Base-by-base conservation (phyloP, 495 filamentous ascomycete genomes). In the Penicillium cataractarum region DNA sequence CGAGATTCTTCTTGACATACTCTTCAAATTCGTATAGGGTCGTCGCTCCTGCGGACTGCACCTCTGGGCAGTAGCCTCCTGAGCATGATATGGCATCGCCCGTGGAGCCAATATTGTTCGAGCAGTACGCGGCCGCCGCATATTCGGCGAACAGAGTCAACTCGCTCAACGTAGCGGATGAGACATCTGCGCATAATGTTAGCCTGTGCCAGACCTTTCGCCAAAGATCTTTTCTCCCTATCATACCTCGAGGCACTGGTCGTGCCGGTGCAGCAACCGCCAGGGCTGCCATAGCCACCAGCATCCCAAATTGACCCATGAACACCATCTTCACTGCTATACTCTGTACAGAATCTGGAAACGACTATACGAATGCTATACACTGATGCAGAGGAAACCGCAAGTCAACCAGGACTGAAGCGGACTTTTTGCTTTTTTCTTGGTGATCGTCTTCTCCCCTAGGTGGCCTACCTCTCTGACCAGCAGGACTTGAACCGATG, bases 91-190 rank as follows among this genome's bases (percentile, higher is more conserved):
- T 59, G 13, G 75, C 74, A 15, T 73, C 70, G n/a, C 72, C 72
- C 12, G 76, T 64, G 6, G 82, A 72, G 46, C 82, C 80, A 54
- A 71, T 46, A 57, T 87, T 80, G 42, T 58, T 77, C 37, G 84
- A 78, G 72, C 91, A 95, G 72, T 91, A 92, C 6, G 86, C 76
- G 0, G 90, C 88, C 0, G 81, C 88, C 2, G 90, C 78, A 71
- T 88, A 94, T 68, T 94, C 85, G 17, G 87, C 83, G 69, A 83
- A 90, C 62, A 92, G 77, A 4, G 80, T 74, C 49, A 94, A 75
- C 42, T 83, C 77, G 24, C 70, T 51, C 9, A 76, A 50, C 26
- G 68, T 65, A 27, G 61, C 54, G 9, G 68, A 40, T 3, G 75
- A 73, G 52, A 80, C 72, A 21, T 31, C 40, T 22, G 12, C 6